These are phyloP conservation scores for Ogataea nakhonphanomensis DNA, from an alignment of 805 yeast species.

Conservation along the genomic window DNA sequence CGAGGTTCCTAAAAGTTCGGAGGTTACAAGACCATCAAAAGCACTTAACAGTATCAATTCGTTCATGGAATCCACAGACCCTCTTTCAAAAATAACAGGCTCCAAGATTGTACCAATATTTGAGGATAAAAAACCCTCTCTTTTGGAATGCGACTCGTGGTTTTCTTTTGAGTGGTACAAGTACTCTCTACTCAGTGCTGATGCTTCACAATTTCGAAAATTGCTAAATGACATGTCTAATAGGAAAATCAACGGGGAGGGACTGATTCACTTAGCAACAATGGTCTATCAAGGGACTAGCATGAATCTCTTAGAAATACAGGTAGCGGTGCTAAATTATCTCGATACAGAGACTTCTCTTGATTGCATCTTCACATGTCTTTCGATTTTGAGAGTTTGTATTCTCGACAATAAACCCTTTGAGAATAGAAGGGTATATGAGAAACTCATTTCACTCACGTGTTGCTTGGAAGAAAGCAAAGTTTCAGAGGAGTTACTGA, in stretches of 20 bases:
- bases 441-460: conserved; percentile 18
- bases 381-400: conserved; percentile 18
- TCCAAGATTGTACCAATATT: conserved; percentile 20
- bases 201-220: background rate
- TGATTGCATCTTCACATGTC: conserved; percentile 12
- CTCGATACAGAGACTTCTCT: conserved; percentile 8
- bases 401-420: conserved; percentile 8
- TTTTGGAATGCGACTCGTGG: conserved; percentile 18
- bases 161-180: conserved; percentile 20
- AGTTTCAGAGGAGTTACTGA: conserved; percentile 18
- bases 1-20: background rate
- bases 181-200: background rate
- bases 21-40: conserved; percentile 9
- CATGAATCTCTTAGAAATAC: conserved; percentile 10
- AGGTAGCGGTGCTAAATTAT: conserved; percentile 11
- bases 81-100: conserved; percentile 21
- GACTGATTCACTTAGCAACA: conserved; percentile 15
- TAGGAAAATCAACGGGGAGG: conserved; percentile 11
- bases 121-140: conserved; percentile 15
- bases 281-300: conserved; percentile 5
- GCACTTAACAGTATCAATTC: conserved; percentile 11
- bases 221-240: conserved; percentile 16
- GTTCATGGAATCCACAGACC: conserved; percentile 24
- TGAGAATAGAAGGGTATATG: conserved; percentile 10
- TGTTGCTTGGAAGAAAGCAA: background rate